phyloP scores from a whole-genome alignment of 345 rosid genomes.

The Eucalyptus fibrosa region DNA sequence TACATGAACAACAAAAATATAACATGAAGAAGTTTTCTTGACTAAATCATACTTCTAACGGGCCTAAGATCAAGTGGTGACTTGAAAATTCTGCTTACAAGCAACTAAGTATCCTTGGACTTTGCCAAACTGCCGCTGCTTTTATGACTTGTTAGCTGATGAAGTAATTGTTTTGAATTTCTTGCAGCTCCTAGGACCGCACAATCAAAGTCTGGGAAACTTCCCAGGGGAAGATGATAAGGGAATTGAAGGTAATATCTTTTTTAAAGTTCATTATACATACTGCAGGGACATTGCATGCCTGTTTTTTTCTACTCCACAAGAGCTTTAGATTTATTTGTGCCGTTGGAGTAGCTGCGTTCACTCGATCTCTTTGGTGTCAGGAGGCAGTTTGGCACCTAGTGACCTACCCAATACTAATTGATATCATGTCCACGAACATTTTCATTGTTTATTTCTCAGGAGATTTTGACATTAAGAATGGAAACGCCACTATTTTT shows the following conservation, averaged over 20 bases:
- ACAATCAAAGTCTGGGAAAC: conserved; percentile 98
- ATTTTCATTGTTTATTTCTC: not conserved
- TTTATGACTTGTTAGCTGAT: not conserved
- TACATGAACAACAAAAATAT: not conserved
- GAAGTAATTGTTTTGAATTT: not conserved
- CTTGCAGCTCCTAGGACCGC: conserved; percentile 75
- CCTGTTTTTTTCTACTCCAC: not conserved
- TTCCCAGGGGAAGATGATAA: conserved; percentile 82
- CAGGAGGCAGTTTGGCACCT: not conserved
- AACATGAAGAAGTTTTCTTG: not conserved
- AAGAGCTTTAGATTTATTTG: not conserved
- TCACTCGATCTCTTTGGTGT: not conserved
- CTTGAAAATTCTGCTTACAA: not conserved
- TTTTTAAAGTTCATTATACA: not conserved
- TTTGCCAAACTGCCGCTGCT: not conserved
- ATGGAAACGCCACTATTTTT: not conserved
- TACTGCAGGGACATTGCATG: not conserved
- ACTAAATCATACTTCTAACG: not conserved
- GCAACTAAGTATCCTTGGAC: not conserved
- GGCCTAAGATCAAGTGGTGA: not conserved
- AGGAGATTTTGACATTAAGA: not conserved
- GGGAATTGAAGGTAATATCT: conserved; percentile 68
- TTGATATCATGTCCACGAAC: not conserved
- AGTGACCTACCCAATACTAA: not conserved
- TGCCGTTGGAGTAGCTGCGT: not conserved